These are phyloP conservation scores for Coemansia sp. DNA, from an alignment of 192 early-diverging fungal genomes.

Conservation along the genomic window DNA sequence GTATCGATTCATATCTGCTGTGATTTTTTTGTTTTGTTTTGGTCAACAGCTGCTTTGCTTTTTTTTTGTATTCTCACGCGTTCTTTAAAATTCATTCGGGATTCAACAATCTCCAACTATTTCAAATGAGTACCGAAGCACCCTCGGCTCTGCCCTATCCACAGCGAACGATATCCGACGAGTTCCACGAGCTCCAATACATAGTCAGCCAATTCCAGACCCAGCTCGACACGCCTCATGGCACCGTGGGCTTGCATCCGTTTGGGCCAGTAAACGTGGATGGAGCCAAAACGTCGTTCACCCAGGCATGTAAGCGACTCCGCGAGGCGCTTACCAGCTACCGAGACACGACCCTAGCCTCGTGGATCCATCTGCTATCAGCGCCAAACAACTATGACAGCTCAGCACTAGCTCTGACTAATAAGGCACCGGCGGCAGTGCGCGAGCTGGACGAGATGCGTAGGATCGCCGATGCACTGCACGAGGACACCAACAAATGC, in stretches of 20 bases:
- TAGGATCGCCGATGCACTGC: slow-evolving; percentile 24
- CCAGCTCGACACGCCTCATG: slow-evolving; percentile 32
- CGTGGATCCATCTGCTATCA: slow-evolving; percentile 25
- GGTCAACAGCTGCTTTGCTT: no score
- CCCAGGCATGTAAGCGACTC: slow-evolving; percentile 28
- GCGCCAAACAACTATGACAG: not conserved
- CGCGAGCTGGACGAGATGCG: slow-evolving; percentile 46
- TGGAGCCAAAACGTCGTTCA: slow-evolving; percentile 22
- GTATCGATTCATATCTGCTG: slow-evolving; percentile 11
- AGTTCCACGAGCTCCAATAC: slow-evolving; percentile 37
- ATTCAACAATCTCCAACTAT: no score
- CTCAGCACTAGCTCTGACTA: slow-evolving; percentile 3
- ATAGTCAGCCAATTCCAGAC: slow-evolving; percentile 32
- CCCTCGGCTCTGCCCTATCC: slow-evolving; percentile 11
- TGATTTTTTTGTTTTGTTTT: slow-evolving; percentile 3
- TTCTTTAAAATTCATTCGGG: not conserved
- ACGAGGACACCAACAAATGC: slow-evolving; percentile 27
- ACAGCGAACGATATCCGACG: slow-evolving; percentile 39
- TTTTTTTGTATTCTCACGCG: not conserved
- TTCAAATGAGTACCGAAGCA: slow-evolving; percentile 9
- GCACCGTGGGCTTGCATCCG: slow-evolving; percentile 39
- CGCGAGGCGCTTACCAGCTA: slow-evolving; percentile 26
- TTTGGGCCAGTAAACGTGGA: slow-evolving; percentile 40
- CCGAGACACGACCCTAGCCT: slow-evolving; percentile 35
- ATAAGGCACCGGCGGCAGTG: slow-evolving; percentile 17